Evolutionary conservation across 2,329 filamentous ascomycete species (phyloP), one percentile per base, ranked within the genome.

Genomic region (Calonectria fujianensis): DNA sequence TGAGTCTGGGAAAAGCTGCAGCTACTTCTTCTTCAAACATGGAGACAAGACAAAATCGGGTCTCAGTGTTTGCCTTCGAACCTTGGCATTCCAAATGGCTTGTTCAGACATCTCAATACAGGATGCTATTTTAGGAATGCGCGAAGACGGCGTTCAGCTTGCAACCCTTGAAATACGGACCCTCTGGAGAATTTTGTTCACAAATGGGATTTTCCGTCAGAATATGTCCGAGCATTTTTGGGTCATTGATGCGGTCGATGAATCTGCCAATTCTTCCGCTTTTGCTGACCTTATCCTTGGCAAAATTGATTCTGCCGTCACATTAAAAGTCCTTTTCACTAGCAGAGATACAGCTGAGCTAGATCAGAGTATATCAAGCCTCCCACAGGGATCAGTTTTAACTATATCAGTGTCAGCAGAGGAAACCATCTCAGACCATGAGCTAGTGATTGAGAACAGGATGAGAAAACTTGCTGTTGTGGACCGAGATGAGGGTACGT

Each of bases 1-100:
- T 13, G 61, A n/a, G 16, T 74, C 27, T 13, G 73, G 48, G 8
- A 48, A 41, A 66, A 67, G 2, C 2, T 71, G 63, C 27, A 78
- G 76, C 64, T 80, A 82, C 14, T 83, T 79, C 65, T 83, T 82
- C 63, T 82, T 82, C 66, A 74, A 80, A 48, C 70, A 80, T 65
- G 77, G 61, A 13, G 74, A 82, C 16, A 52, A 71, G 50, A 70
- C 75, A 13, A 81, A 82, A 51, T 74, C 77, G 9, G 73, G 69
- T 2, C 45, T 82, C 0, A 79, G 76, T 32, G 39, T 69, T 7
- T 57, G 83, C 18, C 74, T 85, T 0, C 80, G 82, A 6, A 82
- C 82, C 1, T 50, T 85, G 32, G 82, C 83, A 2, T 83, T 75
- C 63, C 84, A 85, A 71, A 76, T 83, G 20, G 82, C 83, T 0